Conservation (phyloP, 805 yeast species). For the Zygoascus biomembranicola region DNA sequence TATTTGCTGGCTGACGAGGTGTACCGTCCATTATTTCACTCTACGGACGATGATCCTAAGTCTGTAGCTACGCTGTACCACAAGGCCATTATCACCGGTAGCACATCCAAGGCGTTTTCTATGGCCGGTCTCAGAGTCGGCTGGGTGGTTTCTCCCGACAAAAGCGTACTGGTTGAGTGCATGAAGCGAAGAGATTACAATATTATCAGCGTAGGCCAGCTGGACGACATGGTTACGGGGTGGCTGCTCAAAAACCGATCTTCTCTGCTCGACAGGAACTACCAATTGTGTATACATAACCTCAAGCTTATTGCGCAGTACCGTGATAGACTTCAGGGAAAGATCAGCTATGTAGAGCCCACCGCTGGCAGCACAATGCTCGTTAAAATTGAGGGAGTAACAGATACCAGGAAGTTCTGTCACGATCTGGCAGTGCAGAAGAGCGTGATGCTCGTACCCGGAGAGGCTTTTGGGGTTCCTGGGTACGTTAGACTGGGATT, state of each 20-base stretch:
- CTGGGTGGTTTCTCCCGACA: conserved; percentile 39
- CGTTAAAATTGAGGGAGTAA: conserved; percentile 28
- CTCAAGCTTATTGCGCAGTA: conserved; percentile 31
- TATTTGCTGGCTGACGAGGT: conserved; percentile 45
- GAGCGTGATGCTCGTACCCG: conserved; percentile 39
- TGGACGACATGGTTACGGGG: conserved; percentile 40
- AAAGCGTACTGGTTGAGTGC: conserved; percentile 27
- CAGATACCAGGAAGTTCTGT: conserved; percentile 31
- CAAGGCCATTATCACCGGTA: conserved; percentile 39
- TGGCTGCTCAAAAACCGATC: conserved; percentile 34
- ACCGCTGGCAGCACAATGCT: conserved; percentile 43
- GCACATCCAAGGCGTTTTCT: conserved; percentile 47
- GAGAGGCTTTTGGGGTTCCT: conserved; percentile 37
- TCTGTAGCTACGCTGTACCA: conserved; percentile 37
- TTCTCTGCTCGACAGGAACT: conserved; percentile 34
- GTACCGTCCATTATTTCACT: conserved; percentile 44
- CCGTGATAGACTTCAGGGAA: conserved; percentile 27
- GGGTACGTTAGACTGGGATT: conserved; percentile 43
- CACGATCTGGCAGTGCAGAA: conserved; percentile 30
- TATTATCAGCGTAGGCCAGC: conserved; percentile 40
- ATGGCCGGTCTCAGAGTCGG: conserved; percentile 48
- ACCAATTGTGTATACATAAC: conserved; percentile 33
- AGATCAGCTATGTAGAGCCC: conserved; percentile 36
- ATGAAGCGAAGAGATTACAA: conserved; percentile 41
- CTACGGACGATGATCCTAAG: conserved; percentile 26